Evolutionary conservation across 2,329 filamentous ascomycete species (phyloP).

Genomic region (Fusarium siculi): DNA sequence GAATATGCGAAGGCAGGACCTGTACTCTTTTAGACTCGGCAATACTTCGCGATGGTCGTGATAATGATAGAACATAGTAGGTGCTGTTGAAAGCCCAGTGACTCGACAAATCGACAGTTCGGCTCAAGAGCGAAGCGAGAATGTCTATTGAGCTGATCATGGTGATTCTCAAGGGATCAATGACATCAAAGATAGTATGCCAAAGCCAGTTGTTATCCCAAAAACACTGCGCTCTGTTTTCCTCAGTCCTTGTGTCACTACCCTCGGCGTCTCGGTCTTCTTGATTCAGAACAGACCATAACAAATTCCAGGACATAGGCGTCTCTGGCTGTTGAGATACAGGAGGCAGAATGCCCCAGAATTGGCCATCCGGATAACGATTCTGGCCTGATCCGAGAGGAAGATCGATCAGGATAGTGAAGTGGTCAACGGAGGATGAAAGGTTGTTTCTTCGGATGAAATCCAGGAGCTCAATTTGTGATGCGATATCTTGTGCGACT

Average conservation of each 20-base stretch:
- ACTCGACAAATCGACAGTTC: slow-evolving; percentile 66
- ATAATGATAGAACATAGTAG: slow-evolving; percentile 68
- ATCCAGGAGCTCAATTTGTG: slow-evolving; percentile 52
- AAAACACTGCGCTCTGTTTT: slow-evolving; percentile 21
- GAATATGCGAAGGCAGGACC: slow-evolving; percentile 22
- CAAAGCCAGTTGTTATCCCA: slow-evolving; percentile 61
- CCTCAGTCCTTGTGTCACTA: slow-evolving; percentile 32
- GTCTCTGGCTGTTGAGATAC: slow-evolving; percentile 14
- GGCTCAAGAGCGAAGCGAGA: slow-evolving; percentile 69
- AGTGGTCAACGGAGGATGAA: slow-evolving; percentile 53
- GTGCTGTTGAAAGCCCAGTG: slow-evolving; percentile 72
- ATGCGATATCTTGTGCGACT: slow-evolving; percentile 23
- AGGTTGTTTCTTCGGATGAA: slow-evolving; percentile 53
- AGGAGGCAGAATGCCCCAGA: slow-evolving; percentile 48
- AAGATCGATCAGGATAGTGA: slow-evolving; percentile 55
- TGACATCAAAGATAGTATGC: slow-evolving; percentile 63
- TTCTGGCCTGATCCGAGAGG: slow-evolving; percentile 40
- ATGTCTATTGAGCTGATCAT: slow-evolving; percentile 71
- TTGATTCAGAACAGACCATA: slow-evolving; percentile 39
- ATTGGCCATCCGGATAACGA: slow-evolving; percentile 41
- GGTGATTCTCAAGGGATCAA: slow-evolving; percentile 65
- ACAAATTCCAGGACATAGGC: slow-evolving; percentile 38
- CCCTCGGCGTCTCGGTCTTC: slow-evolving; percentile 2
- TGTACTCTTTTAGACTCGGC: not conserved
- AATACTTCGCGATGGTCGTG: slow-evolving; percentile 38